Base-by-base conservation (phyloP, 2,329 filamentous ascomycete species). In the Ilyonectria mors-panacis region DNA sequence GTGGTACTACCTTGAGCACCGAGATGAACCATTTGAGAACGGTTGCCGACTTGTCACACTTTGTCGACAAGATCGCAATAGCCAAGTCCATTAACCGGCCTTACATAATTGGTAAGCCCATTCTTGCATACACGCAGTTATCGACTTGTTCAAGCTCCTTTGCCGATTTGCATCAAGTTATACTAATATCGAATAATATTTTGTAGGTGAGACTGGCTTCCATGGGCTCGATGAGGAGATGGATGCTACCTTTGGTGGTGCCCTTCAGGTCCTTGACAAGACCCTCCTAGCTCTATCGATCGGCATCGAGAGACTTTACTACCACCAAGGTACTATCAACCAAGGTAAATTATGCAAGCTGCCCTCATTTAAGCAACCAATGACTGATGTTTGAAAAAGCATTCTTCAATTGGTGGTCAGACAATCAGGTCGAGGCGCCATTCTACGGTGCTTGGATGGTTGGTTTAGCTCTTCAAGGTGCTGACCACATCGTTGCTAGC, bases 171-270 rank as follows among this genome's bases (percentile, higher is more conserved):
- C 10, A 12, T 15, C 10, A 12, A 37, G 5, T 37, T 10, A 2
- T 37, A 15, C 35, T 37, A 15, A 37, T 6, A 37, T 26, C 26
- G 26, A 12, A 37, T 37, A 12, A 1, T 37, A 15, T 15, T 15
- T 13, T 37, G 9, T 37, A 37, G 35, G 35, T 37, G 58, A 60
- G 26, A 60, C 58, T 6, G 58, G 58, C 19, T 60, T 47, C 55
- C 51, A 51, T 63, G 61, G 59, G n/a, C 23, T 50, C 28, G 33
- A 68, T 56, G n/a, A 39, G 5, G 39, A 39, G 39, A 62, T 68
- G 68, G 68, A 66, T 51, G 47, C 73, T 76, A 85, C 66, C 77
- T 66, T 66, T 21, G 63, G 63, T 19, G 51, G 57, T 39, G 63
- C 63, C 30, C 50, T 66, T 21, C 63, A 66, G n/a, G 9, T 66